Evolutionary conservation across 192 early-diverging fungal species (phyloP).

Genomic region (Podila epicladia): DNA sequence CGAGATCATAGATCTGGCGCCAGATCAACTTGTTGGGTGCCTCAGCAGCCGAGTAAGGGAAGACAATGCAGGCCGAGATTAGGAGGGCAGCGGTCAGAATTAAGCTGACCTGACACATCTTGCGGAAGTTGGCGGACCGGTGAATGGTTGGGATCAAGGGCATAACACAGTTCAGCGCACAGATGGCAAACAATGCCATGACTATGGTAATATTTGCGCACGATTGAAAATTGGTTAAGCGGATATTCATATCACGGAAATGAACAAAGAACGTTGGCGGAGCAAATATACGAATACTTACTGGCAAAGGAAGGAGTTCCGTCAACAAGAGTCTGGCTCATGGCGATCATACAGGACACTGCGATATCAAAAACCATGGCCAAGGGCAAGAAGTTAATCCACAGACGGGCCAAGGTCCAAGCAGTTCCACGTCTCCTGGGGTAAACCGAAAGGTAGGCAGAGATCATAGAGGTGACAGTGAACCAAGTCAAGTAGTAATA

Average conservation of each 20-base stretch:
- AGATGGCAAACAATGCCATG: conserved; percentile 49
- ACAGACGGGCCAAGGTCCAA: conserved; percentile 41
- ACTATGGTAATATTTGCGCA: conserved; percentile 17
- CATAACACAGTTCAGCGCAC: conserved; percentile 48
- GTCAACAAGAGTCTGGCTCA: conserved; percentile 62
- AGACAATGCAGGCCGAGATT: conserved; percentile 28
- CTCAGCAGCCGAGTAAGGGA: conserved; percentile 47
- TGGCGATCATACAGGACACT: conserved; percentile 50
- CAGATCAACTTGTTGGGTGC: conserved; percentile 60
- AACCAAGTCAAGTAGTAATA: conserved; percentile 57
- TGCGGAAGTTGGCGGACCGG: conserved; percentile 40
- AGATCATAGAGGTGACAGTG: conserved; percentile 36
- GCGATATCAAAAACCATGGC: conserved; percentile 54
- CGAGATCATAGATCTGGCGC: conserved; percentile 53
- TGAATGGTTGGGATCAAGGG: conserved; percentile 60
- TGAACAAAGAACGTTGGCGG: too few relatives aligned
- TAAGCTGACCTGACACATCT: conserved; percentile 30
- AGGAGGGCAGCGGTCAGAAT: conserved; percentile 43
- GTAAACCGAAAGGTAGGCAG: conserved; percentile 30
- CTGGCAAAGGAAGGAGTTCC: conserved; percentile 60
- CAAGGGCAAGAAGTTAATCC: conserved; percentile 47
- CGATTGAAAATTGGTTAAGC: not conserved
- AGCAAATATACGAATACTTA: conserved; percentile 26
- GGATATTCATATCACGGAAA: too few relatives aligned
- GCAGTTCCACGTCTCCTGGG: conserved; percentile 22